Percentiles rank a stretch among this genome's conserved stretches.
Conservation (phyloP, 352 stramenopile species). For the Globisporangium acanthophoron region DNA sequence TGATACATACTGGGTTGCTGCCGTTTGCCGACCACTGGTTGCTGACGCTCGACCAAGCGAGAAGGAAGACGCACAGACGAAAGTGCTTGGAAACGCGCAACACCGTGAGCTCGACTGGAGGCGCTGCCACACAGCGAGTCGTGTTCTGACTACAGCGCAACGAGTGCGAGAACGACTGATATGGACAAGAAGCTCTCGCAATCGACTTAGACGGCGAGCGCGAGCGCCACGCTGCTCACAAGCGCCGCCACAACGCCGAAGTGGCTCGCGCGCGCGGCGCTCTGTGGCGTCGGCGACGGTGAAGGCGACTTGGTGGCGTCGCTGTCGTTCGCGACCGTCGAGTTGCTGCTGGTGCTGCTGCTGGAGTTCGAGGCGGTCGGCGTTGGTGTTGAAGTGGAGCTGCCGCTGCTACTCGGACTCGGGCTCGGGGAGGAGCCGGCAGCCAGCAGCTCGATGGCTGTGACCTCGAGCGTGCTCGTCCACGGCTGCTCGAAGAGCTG, state of each 20-base stretch:
- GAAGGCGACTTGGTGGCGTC: not conserved
- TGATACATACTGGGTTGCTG: too few relatives aligned
- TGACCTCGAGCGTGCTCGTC: conserved; percentile 59
- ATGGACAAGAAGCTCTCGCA: not conserved
- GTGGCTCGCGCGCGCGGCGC: not conserved
- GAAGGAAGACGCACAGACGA: too few relatives aligned
- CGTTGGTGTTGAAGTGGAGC: conserved; percentile 5
- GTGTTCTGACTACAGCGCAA: not conserved
- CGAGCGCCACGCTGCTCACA: not conserved
- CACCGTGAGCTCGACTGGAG: too few relatives aligned
- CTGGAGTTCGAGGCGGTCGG: not conserved
- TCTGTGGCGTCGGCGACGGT: not conserved
- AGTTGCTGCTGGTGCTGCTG: not conserved
- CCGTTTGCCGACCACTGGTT: too few relatives aligned
- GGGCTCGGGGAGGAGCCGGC: not conserved
- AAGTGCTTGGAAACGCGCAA: too few relatives aligned
- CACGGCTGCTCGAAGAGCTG: conserved; percentile 55
- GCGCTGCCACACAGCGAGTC: not conserved
- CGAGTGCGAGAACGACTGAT: not conserved
- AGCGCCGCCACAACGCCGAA: not conserved
- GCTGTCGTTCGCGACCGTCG: not conserved
- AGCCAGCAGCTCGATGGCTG: conserved; percentile 23
- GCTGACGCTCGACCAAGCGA: too few relatives aligned
- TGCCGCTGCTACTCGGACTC: conserved; percentile 7
- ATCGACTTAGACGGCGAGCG: not conserved